Conservation (phyloP, 768 basidiomycete genomes). For the Favolaschia claudopus region DNA sequence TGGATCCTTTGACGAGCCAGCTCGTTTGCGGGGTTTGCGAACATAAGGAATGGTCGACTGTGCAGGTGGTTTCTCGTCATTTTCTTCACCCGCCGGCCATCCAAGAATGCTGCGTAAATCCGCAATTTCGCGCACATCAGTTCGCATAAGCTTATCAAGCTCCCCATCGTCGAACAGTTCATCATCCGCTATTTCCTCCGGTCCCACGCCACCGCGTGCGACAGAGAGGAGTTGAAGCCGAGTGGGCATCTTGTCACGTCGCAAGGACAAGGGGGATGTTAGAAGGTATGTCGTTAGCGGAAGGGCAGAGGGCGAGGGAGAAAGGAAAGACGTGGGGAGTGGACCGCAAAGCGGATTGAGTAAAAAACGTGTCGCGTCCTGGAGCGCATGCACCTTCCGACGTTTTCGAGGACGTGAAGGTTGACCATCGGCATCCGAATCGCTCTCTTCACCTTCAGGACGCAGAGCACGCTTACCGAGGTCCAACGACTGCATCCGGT, state of each 20-base stretch:
- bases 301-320: constrained; percentile 16
- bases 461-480: constrained; percentile 5
- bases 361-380: constrained; percentile 61
- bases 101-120: constrained; percentile 45
- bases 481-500: constrained; percentile 53
- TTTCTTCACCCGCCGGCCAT: constrained; percentile 32
- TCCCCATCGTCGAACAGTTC: constrained; percentile 78
- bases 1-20: background rate
- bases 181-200: constrained; percentile 64
- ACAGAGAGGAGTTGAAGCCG: constrained; percentile 71
- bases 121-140: constrained; percentile 57
- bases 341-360: constrained; percentile 61
- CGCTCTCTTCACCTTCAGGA: constrained; percentile 14
- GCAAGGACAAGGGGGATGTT: constrained; percentile 41
- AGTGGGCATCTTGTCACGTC: constrained; percentile 50
- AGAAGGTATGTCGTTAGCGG: constrained; percentile 60
- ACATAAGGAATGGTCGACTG: background rate
- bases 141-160: constrained; percentile 65
- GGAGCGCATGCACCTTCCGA: constrained; percentile 42
- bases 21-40: constrained; percentile 4
- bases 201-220: constrained; percentile 63
- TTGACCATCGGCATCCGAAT: constrained; percentile 14
- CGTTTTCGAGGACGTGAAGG: constrained; percentile 34
- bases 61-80: constrained; percentile 3
- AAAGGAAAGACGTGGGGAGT: constrained; percentile 22